Conservation (phyloP, 768 basidiomycete species). For the Boletus rubroflammeus region DNA sequence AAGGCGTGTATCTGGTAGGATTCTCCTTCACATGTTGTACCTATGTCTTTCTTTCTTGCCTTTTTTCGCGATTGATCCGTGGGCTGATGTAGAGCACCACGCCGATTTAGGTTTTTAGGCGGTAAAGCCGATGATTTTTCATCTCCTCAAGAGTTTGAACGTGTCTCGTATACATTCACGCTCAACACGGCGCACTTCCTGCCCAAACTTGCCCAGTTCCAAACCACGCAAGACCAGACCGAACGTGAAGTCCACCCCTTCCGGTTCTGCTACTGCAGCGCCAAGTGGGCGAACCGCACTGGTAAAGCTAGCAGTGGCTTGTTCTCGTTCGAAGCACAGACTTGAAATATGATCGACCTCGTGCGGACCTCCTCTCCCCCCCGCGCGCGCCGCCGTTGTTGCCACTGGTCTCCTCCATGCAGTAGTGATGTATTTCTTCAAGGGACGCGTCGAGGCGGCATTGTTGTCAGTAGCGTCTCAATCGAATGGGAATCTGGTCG, state of each 20-base stretch:
- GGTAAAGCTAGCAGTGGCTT: slow-evolving; percentile 9
- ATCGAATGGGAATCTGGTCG: slow-evolving; percentile 9
- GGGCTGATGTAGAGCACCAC: not conserved
- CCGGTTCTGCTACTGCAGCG: slow-evolving; percentile 29
- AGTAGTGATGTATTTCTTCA: not conserved
- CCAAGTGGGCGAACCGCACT: slow-evolving; percentile 20
- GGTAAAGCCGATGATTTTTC: slow-evolving; percentile 23
- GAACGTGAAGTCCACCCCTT: slow-evolving; percentile 7
- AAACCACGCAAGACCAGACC: not conserved
- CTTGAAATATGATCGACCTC: slow-evolving; percentile 13
- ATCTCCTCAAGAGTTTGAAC: slow-evolving; percentile 23
- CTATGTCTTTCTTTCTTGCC: not conserved
- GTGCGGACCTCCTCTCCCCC: not conserved
- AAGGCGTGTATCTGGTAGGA: slow-evolving; percentile 26
- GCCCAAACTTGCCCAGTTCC: slow-evolving; percentile 14
- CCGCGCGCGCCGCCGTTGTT: too few relatives aligned
- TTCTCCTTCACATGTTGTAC: not conserved
- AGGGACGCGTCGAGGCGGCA: slow-evolving; percentile 23
- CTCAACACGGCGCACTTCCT: slow-evolving; percentile 24
- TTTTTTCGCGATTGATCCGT: not conserved
- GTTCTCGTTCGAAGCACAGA: slow-evolving; percentile 16
- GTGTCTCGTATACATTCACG: slow-evolving; percentile 24
- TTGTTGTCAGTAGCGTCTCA: slow-evolving; percentile 14
- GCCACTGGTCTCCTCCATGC: not conserved
- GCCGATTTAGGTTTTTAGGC: slow-evolving; percentile 20